phyloP scores from a whole-genome alignment of 495 filamentous ascomycete species.

The Aspergillus campestris region DNA sequence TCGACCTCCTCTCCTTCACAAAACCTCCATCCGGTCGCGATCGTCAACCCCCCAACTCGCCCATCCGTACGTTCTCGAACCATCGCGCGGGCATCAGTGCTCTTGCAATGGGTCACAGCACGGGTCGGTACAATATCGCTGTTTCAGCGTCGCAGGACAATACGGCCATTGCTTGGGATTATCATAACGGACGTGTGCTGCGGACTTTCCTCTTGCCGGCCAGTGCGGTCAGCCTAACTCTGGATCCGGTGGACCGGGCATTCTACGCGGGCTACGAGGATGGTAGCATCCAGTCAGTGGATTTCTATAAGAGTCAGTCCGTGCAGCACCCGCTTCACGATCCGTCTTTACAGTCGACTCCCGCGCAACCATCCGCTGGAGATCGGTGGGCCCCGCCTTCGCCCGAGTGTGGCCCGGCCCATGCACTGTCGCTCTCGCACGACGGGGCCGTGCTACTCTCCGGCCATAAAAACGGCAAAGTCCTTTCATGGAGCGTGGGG shows the following conservation, averaged over 20 bases:
- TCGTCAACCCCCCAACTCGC: constrained; percentile 40
- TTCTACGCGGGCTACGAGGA: constrained; percentile 79
- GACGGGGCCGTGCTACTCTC: constrained; percentile 75
- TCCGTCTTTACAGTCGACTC: constrained; percentile 41
- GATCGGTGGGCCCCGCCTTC: constrained; percentile 54
- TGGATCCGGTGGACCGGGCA: constrained; percentile 80
- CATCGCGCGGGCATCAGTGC: constrained; percentile 74
- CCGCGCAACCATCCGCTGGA: constrained; percentile 47
- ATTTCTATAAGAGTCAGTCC: constrained; percentile 57
- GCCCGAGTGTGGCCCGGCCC: constrained; percentile 50
- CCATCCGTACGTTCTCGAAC: constrained; percentile 61
- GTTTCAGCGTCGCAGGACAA: constrained; percentile 73
- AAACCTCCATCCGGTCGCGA: constrained; percentile 26
- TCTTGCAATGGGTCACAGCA: constrained; percentile 57
- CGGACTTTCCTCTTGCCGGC: constrained; percentile 71
- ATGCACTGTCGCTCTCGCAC: constrained; percentile 62
- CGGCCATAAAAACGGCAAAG: constrained; percentile 71
- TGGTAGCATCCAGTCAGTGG: constrained; percentile 70
- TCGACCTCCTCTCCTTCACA: constrained; percentile 60
- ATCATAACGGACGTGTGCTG: constrained; percentile 62
- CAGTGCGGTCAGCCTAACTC: constrained; percentile 59
- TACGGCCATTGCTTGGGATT: constrained; percentile 84
- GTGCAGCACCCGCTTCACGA: constrained; percentile 47
- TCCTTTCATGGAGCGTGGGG: constrained; percentile 73
- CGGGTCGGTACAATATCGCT: constrained; percentile 61